Evolutionary conservation across 176 grass and related monocot species (phyloP).

Genomic region (Cenchrus purpureus): DNA sequence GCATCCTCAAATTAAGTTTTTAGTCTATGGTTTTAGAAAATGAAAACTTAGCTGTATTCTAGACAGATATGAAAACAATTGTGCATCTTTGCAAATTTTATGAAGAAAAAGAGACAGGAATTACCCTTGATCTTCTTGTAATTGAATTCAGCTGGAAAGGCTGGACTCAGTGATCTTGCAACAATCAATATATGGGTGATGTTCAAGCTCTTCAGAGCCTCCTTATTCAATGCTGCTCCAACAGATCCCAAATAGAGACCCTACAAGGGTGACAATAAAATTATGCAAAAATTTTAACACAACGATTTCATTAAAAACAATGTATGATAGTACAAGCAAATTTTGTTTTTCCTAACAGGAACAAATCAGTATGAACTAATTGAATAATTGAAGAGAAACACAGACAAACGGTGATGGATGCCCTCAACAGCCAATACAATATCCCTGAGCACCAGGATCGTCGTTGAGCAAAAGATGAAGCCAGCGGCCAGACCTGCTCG

Average conservation of each 20-base stretch:
- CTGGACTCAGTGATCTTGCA: slow-evolving; percentile 71
- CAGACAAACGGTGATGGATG: background rate
- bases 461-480: background rate
- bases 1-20: background rate
- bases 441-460: too few species aligned
- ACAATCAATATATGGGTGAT: slow-evolving; percentile 78
- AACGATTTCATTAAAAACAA: background rate
- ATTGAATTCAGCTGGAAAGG: slow-evolving; percentile 70
- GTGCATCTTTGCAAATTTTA: background rate
- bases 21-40: background rate
- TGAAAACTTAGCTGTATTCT: too few species aligned
- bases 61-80: background rate
- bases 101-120: background rate
- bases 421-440: too few species aligned
- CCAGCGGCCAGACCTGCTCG: slow-evolving; percentile 44
- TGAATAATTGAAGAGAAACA: background rate
- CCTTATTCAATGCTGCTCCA: slow-evolving; percentile 79
- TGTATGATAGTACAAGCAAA: background rate
- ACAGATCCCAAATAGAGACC: slow-evolving; percentile 92
- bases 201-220: slow-evolving; percentile 67
- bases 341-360: background rate
- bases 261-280: slow-evolving; percentile 42
- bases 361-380: slow-evolving; percentile 2
- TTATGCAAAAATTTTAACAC: background rate
- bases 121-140: slow-evolving; percentile 87